A percentile compares a stretch with the other conserved stretches of the same genome.
These are phyloP conservation scores for Russula compacta DNA, from an alignment of 768 basidiomycete genomes.

Conservation along the genomic window DNA sequence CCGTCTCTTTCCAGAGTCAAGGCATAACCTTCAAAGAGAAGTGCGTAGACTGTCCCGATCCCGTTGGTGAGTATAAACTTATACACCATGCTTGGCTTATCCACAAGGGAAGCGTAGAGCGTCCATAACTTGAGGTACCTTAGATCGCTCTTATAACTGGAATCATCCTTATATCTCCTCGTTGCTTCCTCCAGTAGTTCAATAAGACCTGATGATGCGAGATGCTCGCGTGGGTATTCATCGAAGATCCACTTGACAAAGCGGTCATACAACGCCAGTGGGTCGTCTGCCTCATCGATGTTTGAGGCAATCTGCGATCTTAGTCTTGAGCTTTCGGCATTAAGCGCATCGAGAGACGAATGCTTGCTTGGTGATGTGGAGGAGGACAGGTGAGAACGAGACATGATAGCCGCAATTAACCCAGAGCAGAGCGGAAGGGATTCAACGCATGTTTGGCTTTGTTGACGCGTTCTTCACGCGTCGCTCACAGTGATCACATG, in stretches of 20 bases:
- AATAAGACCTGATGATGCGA: conserved; percentile 61
- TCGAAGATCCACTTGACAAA: conserved; percentile 88
- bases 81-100: conserved; percentile 57
- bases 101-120: conserved; percentile 72
- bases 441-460: conserved; percentile 13
- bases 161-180: conserved; percentile 69
- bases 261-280: conserved; percentile 73
- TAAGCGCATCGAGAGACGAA: not conserved
- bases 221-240: conserved; percentile 59
- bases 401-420: not conserved
- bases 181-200: conserved; percentile 83
- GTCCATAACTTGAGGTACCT: conserved; percentile 92
- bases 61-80: conserved; percentile 42
- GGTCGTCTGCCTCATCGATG: conserved; percentile 64
- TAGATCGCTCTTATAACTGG: conserved; percentile 77
- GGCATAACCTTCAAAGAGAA: conserved; percentile 91
- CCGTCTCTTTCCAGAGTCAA: conserved; percentile 63
- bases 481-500: conserved; percentile 1
- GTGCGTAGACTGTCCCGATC: conserved; percentile 59
- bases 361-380: conserved; percentile 1
- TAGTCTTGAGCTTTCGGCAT: conserved; percentile 6
- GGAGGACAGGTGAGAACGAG: conserved; percentile 4
- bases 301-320: conserved; percentile 28
- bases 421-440: not conserved
- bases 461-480: conserved; percentile 18